These are phyloP conservation scores for Trichoderma koningiopsis DNA, from an alignment of 2,329 filamentous ascomycete species.

Conservation along the genomic window DNA sequence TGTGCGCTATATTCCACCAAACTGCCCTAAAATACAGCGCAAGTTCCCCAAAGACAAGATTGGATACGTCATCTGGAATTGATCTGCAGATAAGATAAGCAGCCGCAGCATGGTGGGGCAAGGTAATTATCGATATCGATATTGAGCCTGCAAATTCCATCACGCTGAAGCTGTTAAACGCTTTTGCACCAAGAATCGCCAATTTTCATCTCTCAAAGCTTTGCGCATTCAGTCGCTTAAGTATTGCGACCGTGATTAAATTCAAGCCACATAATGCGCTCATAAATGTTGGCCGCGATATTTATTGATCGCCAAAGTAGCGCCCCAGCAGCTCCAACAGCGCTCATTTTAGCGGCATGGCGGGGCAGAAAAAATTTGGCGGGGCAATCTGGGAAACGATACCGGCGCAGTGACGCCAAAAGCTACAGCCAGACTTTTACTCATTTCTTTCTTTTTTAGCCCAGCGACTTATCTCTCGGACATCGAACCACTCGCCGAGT, in stretches of 20 bases:
- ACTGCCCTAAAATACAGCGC: not conserved
- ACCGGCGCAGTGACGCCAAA: not conserved
- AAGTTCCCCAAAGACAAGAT: not conserved
- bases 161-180: not conserved
- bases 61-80: not conserved
- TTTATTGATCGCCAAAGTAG: not conserved
- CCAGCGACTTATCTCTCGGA: not conserved
- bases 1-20: not conserved
- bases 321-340: not conserved
- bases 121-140: not conserved
- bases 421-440: not conserved
- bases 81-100: slow-evolving; percentile 17
- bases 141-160: not conserved
- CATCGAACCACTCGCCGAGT: not conserved
- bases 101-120: not conserved
- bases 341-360: not conserved
- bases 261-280: not conserved
- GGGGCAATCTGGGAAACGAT: not conserved
- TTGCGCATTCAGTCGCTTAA: not conserved
- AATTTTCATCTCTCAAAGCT: not conserved
- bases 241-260: not conserved
- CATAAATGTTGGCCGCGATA: not conserved
- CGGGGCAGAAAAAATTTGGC: slow-evolving; percentile 1
- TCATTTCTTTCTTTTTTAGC: not conserved
- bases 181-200: not conserved